Base-by-base conservation (phyloP, 371 early-diverging fungal species). In the Mucor indicus region DNA sequence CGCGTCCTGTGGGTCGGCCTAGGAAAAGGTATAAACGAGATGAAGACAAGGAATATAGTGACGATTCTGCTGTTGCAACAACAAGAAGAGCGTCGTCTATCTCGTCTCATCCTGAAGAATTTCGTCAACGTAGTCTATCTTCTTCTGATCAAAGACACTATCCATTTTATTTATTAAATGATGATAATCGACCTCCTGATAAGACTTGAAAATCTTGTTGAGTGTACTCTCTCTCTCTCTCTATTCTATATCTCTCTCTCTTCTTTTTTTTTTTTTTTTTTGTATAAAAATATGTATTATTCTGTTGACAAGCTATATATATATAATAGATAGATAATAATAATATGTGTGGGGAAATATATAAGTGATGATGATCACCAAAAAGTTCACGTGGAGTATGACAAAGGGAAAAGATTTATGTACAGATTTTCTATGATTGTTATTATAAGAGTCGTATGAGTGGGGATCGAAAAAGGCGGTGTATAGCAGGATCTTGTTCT, bases 1-100 rank as follows among this genome's bases (percentile, higher is more conserved):
- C 63, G 24, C 48, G 57, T 7, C 53, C 63, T 15, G 63, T 57
- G 4, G 63, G 63, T 17, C 53, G 58, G 31, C 63, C 63, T 15
- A 38, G 57, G 38, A 62, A 53, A 35, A 38, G 53, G 33, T 39
- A 31, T 12, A 44, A 33, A 27, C 16, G 44, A 24, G 55, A 55
- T 30, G 38, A 31, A 12, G 50, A 47, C 11, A 27, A 27, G 35
- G 24, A 38, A 38, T 19, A 17, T 38, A 27, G 25, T 5, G 30
- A 27, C 24, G 30, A 22, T 12, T 10, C 17, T 16, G 16, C 10
- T n/a, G 33, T 27, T 10, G 51, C 42, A 23, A 43, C 51, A 9
- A 27, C 38, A 13, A 23, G 35, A 51, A 16, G 33, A 24, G 24
- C 33, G 31, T 46, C 47, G 5, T 42, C 42, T 2, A 16, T 17